Base-by-base conservation (phyloP, 2,329 filamentous ascomycete species). In the Fusarium austroafricanum region DNA sequence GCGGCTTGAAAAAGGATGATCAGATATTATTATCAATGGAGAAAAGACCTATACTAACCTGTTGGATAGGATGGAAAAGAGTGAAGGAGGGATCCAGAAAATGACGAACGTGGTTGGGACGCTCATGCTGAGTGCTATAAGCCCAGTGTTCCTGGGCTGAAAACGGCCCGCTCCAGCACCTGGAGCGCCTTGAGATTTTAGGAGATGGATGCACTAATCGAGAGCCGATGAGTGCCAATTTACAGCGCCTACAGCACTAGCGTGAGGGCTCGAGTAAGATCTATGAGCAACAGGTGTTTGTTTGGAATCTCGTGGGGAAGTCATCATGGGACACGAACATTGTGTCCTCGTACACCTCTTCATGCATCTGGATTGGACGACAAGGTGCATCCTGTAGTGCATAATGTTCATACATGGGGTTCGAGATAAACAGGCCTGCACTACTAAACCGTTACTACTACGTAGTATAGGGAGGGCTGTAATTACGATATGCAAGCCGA, bases 401-500 rank as follows among this genome's bases (percentile, higher is more conserved):
- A 23, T 23, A 23, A 23, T 23, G 21, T 23, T 4, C 21, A 23
- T 23, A 23, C 42, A 64, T 35, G 28, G 53, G 53, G 38, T 21
- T 38, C 18, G 23, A 58, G 52, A 42, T 49, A 47, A 56, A 26
- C 46, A 42, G 26, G 49, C 54, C 46, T 44, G 35, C 52, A 46
- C 33, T 43, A 45, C 50, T 38, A 53, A 29, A 33, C 31, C 31
- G 31, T 33, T 35, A 35, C 33, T 35, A 17, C 33, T 17, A 35
- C 33, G 15, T 33, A 33, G 14, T 35, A 35, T 35, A 51, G 51
- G 37, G 21, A 60, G 46, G 65, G 50, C 64, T 56, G 61, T 73
- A 73, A 73, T 73, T 73, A 55, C 70, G 71, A 73, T 73, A 71
- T 71, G 71, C 71, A 74, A 49, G 70, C 56, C 61, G 56, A 63